Conservation (phyloP, 768 basidiomycete species). For the Russula lepida region DNA sequence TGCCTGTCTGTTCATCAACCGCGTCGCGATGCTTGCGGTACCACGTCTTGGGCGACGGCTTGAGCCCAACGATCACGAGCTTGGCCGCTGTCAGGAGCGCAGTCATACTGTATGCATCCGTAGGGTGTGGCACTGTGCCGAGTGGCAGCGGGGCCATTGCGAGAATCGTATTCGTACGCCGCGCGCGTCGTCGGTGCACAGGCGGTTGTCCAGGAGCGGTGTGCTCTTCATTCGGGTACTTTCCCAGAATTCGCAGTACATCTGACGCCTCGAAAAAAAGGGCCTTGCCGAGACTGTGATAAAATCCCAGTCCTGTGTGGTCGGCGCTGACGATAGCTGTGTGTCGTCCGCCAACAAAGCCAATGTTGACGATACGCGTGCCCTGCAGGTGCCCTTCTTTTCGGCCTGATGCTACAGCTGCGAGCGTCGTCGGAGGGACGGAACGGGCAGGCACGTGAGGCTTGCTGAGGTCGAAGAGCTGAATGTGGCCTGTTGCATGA, state of each 20-base stretch:
- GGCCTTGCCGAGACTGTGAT: constrained; percentile 88
- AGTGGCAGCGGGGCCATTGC: constrained; percentile 77
- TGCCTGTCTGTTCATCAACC: constrained; percentile 37
- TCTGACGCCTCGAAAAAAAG: constrained; percentile 94
- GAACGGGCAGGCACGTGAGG: constrained; percentile 60
- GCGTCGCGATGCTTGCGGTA: constrained; percentile 58
- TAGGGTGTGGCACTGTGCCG: constrained; percentile 61
- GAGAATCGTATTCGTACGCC: constrained; percentile 55
- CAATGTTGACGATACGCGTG: constrained; percentile 70
- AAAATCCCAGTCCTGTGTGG: constrained; percentile 86
- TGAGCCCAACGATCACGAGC: constrained; percentile 86
- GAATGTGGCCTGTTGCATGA: constrained; percentile 75
- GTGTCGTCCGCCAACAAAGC: constrained; percentile 85
- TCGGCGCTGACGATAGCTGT: constrained; percentile 90
- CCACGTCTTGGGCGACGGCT: constrained; percentile 90
- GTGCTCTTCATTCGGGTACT: constrained; percentile 57
- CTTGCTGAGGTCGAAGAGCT: constrained; percentile 73
- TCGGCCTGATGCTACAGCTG: constrained; percentile 63
- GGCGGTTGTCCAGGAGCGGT: constrained; percentile 23
- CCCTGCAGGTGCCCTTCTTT: constrained; percentile 81
- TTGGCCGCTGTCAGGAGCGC: constrained; percentile 87
- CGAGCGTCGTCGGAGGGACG: constrained; percentile 59
- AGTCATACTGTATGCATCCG: constrained; percentile 71
- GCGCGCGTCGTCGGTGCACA: constrained; percentile 40
- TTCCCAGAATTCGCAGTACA: constrained; percentile 86